Evolutionary conservation across 352 stramenopile genomes (phyloP).

Genomic region (Phytophthora syringae): DNA sequence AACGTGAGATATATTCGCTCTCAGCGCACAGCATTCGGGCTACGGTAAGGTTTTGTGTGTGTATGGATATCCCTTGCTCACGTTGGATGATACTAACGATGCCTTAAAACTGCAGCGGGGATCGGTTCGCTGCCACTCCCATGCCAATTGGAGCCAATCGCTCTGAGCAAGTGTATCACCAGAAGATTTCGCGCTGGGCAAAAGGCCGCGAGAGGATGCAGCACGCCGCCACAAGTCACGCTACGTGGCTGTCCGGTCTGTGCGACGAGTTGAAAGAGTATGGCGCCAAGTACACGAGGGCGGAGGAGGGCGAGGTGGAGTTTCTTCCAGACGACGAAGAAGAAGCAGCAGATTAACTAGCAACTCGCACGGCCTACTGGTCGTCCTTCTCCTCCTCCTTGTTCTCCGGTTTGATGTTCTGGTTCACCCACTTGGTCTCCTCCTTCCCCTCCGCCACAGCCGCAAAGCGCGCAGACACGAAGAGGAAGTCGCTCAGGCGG

Average conservation of each 20-base stretch:
- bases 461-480: conserved; percentile 77
- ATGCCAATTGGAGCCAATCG: conserved; percentile 6
- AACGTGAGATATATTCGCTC: conserved; percentile 22
- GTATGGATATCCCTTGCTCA: too few species aligned
- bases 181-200: conserved; percentile 68
- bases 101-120: neutral
- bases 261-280: conserved; percentile 73
- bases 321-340: conserved; percentile 9
- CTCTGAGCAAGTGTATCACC: conserved; percentile 47
- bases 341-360: conserved; percentile 5
- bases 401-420: conserved; percentile 62
- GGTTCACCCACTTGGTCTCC: conserved; percentile 84
- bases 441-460: conserved; percentile 69
- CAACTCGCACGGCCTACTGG: conserved; percentile 6
- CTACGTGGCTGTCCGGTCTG: conserved; percentile 65
- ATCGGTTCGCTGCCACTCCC: conserved; percentile 12
- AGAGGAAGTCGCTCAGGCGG: conserved; percentile 88
- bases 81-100: neutral
- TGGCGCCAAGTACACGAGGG: conserved; percentile 48
- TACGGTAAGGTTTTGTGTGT: conserved; percentile 22
- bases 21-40: conserved; percentile 18
- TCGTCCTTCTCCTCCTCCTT: conserved; percentile 20
- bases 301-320: conserved; percentile 17
- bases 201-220: conserved; percentile 66
- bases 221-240: conserved; percentile 62